Base-by-base conservation (phyloP, 1,139 yeast genomes). In the Meyerozyma athensensis region DNA sequence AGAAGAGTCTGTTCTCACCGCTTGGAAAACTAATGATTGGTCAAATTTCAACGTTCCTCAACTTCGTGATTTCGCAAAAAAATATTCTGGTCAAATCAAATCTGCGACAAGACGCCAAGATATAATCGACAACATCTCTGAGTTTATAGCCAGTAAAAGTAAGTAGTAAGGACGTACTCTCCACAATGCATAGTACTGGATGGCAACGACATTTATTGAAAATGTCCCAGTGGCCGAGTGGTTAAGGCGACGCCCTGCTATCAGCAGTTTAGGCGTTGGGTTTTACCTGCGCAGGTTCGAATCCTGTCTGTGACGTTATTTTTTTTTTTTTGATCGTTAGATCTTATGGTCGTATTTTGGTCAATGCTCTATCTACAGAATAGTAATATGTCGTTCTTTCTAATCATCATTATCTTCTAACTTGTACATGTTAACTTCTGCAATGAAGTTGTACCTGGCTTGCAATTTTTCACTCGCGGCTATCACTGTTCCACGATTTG, bases 221-320 rank as follows among this genome's bases (percentile, higher is more conserved):
- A 28, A 28, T 28, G 78, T 71, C 65, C 69, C 83, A 75, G 84
- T 79, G 85, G 83, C 85, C 85, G 86, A 79, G 86, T 78, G 86
- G 86, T 79, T 79, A 79, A 79, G 85, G 86, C 84, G 86, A 77
- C 77, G 81, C 85, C 85, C 86, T 79, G 84, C 84, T 78, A 77
- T 58, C 43, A 20, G 26, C 37, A 39, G 49, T 44, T 49, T 53
- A 68, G 73, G 73, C 72, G 65, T 68, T 70, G 74, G 74, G 75
- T 65, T 70, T 62, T 70, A 61, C 77, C 75, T 72, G 65, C 77
- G 77, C 77, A 72, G 77, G 77, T 72, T 72, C 77, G 78, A 72
- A 72, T 72, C 78, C 77, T 72, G 77, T 72, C 77, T 71, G 76
- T 72, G 72, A 68, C 77, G 77, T 19, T 22, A 47, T 45, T 47